These are phyloP conservation scores for Calonectria hawksworthii DNA, from an alignment of 2,329 filamentous ascomycete species.

Conservation along the genomic window DNA sequence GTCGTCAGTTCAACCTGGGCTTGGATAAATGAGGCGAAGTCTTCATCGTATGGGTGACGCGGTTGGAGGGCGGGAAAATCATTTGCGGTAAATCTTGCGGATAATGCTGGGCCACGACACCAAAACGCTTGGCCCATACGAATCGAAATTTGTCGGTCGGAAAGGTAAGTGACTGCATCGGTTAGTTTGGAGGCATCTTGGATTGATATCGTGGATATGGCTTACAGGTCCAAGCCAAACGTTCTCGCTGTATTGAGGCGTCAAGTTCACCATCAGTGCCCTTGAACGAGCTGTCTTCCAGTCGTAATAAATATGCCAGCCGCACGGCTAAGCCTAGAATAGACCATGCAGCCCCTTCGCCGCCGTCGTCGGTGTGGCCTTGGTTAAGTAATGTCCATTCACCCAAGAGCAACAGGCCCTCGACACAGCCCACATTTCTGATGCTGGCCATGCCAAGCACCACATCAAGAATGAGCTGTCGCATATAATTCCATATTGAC, in stretches of 20 bases:
- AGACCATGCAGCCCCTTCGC: conserved; percentile 26
- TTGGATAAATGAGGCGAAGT: conserved; percentile 29
- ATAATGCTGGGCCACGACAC: conserved; percentile 29
- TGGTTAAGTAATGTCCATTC: conserved; percentile 31
- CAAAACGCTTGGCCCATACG: conserved; percentile 30
- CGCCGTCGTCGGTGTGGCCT: conserved; percentile 19
- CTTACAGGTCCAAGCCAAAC: conserved; percentile 17
- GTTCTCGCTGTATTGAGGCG: conserved; percentile 11
- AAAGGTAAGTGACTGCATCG: background rate
- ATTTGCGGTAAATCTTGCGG: conserved; percentile 25
- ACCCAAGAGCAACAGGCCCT: conserved; percentile 24
- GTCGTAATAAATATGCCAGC: conserved; percentile 12
- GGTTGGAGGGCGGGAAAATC: conserved; percentile 29
- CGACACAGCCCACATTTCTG: conserved; percentile 23
- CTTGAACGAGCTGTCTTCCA: conserved; percentile 22
- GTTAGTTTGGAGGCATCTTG: background rate
- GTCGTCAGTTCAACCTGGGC: conserved; percentile 28
- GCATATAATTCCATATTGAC: conserved; percentile 23
- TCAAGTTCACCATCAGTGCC: conserved; percentile 8
- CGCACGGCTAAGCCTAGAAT: conserved; percentile 20
- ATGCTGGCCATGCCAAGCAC: conserved; percentile 19
- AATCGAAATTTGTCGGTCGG: conserved; percentile 19
- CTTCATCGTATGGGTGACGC: conserved; percentile 16
- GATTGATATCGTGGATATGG: background rate
- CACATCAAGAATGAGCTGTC: conserved; percentile 20